Conservation (phyloP, 345 rosid species). For the Populus pruinosa region DNA sequence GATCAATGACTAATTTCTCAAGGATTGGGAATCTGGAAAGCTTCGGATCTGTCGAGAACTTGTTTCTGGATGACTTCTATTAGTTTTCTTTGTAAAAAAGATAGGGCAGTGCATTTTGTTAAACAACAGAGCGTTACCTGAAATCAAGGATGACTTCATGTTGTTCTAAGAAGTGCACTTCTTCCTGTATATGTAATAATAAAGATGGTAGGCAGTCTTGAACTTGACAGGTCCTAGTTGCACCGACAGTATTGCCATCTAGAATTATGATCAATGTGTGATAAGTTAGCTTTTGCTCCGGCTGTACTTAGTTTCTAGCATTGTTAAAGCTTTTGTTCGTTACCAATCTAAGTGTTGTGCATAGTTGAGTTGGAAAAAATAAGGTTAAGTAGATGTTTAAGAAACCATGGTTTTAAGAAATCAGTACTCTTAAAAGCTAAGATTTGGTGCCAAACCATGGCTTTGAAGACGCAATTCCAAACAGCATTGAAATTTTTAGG, state of each 20-base stretch:
- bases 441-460: too few species aligned
- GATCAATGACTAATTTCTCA: slow-evolving; percentile 56
- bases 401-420: too few species aligned
- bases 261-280: background rate
- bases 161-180: background rate
- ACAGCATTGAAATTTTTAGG: too few species aligned
- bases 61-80: slow-evolving; percentile 73
- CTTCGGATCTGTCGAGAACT: slow-evolving; percentile 77
- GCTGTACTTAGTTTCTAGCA: background rate
- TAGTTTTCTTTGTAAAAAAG: slow-evolving; percentile 2
- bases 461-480: too few species aligned
- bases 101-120: slow-evolving; percentile 6
- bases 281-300: background rate
- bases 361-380: too few species aligned
- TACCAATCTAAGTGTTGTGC: too few species aligned
- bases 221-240: background rate
- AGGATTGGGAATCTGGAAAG: slow-evolving; percentile 50
- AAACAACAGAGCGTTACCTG: background rate
- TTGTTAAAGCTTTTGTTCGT: background rate
- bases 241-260: background rate
- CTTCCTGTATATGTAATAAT: background rate
- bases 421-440: too few species aligned
- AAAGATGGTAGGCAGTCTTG: background rate
- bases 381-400: too few species aligned
- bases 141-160: background rate